Evolutionary conservation across 805 yeast species (phyloP).

Genomic region (Saturnispora gosingensis): DNA sequence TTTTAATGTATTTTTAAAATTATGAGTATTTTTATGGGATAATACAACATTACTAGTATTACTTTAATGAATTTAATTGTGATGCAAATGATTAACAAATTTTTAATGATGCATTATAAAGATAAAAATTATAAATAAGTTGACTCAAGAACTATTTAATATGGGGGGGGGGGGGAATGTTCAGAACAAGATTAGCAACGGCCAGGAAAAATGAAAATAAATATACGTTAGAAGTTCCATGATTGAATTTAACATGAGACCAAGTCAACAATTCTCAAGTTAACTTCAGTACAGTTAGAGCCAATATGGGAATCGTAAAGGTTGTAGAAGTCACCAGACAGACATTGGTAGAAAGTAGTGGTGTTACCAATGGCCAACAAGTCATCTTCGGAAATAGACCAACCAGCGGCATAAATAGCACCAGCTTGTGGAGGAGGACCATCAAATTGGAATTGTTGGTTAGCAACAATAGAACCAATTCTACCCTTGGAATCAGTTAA

Average conservation of each 20-base stretch:
- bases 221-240: background rate
- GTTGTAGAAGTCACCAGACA: constrained; percentile 51
- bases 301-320: constrained; percentile 42
- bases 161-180: background rate
- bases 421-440: constrained; percentile 61
- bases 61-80: background rate
- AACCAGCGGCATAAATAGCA: constrained; percentile 43
- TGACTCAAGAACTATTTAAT: background rate
- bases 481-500: constrained; percentile 42
- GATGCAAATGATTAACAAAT: background rate
- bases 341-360: constrained; percentile 44
- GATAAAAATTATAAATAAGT: background rate
- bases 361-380: constrained; percentile 42
- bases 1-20: background rate
- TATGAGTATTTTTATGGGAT: background rate
- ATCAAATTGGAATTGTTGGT: constrained; percentile 58
- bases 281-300: constrained; percentile 36
- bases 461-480: constrained; percentile 52
- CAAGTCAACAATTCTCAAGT: constrained; percentile 37
- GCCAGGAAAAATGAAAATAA: background rate
- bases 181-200: background rate
- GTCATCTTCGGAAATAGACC: constrained; percentile 38
- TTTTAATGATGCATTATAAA: background rate
- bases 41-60: background rate
- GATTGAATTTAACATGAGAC: constrained; percentile 30